Evolutionary conservation across 768 basidiomycete species (phyloP).

Genomic region (Strobilomyces dryophilus): DNA sequence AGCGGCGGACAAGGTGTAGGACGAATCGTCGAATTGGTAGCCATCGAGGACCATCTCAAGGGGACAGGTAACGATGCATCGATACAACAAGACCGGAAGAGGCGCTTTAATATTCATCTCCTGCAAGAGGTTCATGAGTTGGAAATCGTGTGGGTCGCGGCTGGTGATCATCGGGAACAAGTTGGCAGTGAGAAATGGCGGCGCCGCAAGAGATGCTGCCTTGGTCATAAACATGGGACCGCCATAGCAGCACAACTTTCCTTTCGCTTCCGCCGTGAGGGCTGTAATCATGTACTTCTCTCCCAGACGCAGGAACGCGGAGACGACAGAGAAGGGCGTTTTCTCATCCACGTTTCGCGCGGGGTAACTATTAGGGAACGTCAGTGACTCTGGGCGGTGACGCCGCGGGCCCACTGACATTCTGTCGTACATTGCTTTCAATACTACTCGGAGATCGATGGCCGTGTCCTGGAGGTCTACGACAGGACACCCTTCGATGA

Average conservation of each 20-base stretch:
- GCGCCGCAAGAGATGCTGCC: not conserved
- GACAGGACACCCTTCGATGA: constrained; percentile 18
- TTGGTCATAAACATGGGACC: not conserved
- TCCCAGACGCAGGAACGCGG: constrained; percentile 13
- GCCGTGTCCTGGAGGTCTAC: constrained; percentile 12
- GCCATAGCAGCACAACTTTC: not conserved
- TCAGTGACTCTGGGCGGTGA: too few species aligned
- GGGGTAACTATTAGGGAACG: constrained; percentile 3
- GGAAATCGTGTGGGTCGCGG: constrained; percentile 6
- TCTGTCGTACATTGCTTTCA: not conserved
- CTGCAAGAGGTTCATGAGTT: constrained; percentile 13
- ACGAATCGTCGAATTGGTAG: not conserved
- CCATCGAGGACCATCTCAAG: not conserved
- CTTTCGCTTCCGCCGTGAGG: constrained; percentile 9
- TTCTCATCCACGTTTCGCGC: not conserved
- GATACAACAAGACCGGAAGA: constrained; percentile 9
- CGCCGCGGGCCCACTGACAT: not conserved
- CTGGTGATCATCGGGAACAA: not conserved
- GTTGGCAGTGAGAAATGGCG: not conserved
- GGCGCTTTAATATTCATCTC: not conserved
- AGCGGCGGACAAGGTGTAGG: not conserved
- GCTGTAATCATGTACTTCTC: constrained; percentile 15
- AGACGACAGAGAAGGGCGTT: not conserved
- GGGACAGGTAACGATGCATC: not conserved
- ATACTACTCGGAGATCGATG: constrained; percentile 10